A percentile compares a stretch with the other conserved stretches of the same genome.
These are phyloP conservation scores for Pestalotiopsis sp. DNA, from an alignment of 2,329 filamentous ascomycete genomes.

Conservation along the genomic window DNA sequence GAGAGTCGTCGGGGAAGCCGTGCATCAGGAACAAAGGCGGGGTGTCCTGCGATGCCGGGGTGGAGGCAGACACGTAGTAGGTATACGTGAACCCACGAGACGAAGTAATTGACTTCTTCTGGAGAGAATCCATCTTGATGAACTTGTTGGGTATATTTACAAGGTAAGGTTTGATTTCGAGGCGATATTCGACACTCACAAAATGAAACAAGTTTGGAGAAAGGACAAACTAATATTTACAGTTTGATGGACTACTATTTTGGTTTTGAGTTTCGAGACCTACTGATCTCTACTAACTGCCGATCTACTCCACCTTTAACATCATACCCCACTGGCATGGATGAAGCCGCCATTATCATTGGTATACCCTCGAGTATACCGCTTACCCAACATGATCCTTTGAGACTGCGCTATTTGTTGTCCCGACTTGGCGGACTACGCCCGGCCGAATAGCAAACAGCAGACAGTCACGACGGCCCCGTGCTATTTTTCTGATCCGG, in stretches of 20 bases:
- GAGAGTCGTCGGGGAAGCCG: constrained; percentile 50
- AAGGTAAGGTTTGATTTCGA: not conserved
- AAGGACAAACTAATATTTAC: no score
- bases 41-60: constrained; percentile 17
- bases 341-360: no score
- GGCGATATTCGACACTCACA: not conserved
- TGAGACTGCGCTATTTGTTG: not conserved
- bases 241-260: no score
- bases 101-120: constrained; percentile 29
- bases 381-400: not conserved
- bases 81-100: constrained; percentile 38
- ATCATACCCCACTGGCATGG: no score
- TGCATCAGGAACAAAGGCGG: constrained; percentile 44
- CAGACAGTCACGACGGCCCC: not conserved
- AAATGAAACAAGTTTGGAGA: not conserved
- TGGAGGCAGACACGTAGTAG: constrained; percentile 36
- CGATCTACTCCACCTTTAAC: no score
- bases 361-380: not conserved
- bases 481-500: not conserved
- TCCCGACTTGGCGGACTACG: not conserved
- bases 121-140: constrained; percentile 22
- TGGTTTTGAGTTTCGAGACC: no score
- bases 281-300: no score
- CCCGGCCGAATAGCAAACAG: not conserved
- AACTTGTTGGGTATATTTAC: not conserved